Base-by-base conservation (phyloP, 2,329 filamentous ascomycete genomes). In the Ilyonectria robusta region DNA sequence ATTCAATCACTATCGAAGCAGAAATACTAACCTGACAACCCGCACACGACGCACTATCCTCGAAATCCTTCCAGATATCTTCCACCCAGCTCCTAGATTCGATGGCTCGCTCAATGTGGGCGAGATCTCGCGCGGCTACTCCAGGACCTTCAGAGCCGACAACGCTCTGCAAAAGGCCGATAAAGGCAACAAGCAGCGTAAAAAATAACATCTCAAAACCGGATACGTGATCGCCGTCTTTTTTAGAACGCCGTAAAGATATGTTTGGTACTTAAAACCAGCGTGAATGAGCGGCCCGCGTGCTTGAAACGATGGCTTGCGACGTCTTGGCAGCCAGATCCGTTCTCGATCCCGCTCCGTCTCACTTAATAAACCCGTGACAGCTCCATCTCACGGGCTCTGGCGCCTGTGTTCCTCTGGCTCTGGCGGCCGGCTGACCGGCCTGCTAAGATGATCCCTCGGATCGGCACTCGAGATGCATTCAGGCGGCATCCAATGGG, bases 1-100 rank as follows among this genome's bases (percentile, higher is more conserved):
- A 15, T 15, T 15, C 21, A 44, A 9, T n/a, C 17, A 13, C 7
- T 6, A 13, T 19, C 3, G 48, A 26, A 35, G 19, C 19, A 46
- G 10, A 8, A 50, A 7, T 5, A 48, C 66, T 61, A 15, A 73
- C 72, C 48, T 76, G 68, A 17, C 74, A 76, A 44, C 72, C 72
- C 2, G 72, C 67, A 23, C 74, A 76, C 17, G 72, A 65, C 23
- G 68, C 73, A 15, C 61, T 70, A 5, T 63, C 63, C 19, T 66
- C 23, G 15, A 66, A 62, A 11, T 62, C 35, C 19, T 66, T 6
- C 59, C 59, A 62, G 17, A 59, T 35, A 7, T 65, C 40, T 40
- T 54, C 46, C 2, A 50, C 40, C 57, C 61, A 65, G 17, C 17
- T 10, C 15, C 59, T 26, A n/a, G 33, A 47, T 26, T 64, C 35